Evolutionary conservation across 176 grass and related monocot genomes (phyloP).

Genomic region (Microstegium vimineum): DNA sequence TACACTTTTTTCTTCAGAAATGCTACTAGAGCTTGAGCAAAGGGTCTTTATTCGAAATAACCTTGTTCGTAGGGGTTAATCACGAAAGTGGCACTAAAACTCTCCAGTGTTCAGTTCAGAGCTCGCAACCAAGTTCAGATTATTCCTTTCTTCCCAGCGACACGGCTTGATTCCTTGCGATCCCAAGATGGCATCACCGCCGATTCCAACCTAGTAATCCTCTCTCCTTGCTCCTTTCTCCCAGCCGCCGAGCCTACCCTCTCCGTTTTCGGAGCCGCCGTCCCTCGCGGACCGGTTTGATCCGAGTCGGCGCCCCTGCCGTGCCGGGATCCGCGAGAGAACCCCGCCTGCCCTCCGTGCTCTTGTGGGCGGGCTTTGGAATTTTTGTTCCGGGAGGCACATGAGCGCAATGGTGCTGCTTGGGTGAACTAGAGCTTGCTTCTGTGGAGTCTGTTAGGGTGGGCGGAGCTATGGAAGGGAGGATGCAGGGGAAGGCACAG

Average conservation of each 20-base stretch:
- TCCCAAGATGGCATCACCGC: slow-evolving; percentile 33
- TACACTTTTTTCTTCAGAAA: not conserved
- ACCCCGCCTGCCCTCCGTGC: not conserved
- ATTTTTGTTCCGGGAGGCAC: not conserved
- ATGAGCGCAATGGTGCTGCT: not conserved
- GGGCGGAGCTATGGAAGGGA: slow-evolving; percentile 20
- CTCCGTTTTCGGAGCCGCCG: not conserved
- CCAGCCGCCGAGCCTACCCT: not conserved
- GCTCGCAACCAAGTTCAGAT: not conserved
- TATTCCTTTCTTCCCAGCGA: slow-evolving; percentile 21
- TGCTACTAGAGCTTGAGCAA: too few relatives aligned
- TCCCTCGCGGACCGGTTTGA: not conserved
- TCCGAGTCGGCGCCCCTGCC: not conserved
- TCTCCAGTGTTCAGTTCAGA: not conserved
- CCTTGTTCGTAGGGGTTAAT: not conserved
- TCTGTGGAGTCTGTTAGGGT: not conserved
- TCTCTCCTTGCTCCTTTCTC: slow-evolving; percentile 1
- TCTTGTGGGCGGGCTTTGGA: slow-evolving; percentile 17
- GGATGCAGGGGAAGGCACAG: slow-evolving; percentile 51
- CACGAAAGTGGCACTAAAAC: not conserved
- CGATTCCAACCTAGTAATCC: not conserved
- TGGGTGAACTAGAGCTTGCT: slow-evolving; percentile 6
- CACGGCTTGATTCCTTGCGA: slow-evolving; percentile 2
- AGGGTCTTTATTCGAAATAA: not conserved
- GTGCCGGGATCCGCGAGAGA: slow-evolving; percentile 34